Evolutionary conservation across 2,329 filamentous ascomycete genomes (phyloP).

Genomic region (Golovinomyces cichoracearum): DNA sequence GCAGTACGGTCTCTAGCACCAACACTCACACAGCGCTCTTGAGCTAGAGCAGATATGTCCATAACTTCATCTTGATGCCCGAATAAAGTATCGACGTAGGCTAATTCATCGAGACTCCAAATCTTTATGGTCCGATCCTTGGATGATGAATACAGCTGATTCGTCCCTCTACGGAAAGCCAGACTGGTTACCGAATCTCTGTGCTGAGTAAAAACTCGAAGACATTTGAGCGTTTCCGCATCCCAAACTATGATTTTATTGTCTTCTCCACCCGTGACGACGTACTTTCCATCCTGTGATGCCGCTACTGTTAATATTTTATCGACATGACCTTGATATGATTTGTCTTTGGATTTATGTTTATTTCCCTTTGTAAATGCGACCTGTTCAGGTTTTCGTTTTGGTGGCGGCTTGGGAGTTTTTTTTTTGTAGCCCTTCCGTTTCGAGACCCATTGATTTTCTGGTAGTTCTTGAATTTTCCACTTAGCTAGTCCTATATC

Average conservation of each 20-base stretch:
- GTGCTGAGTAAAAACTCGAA: slow-evolving; percentile 75
- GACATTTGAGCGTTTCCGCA: slow-evolving; percentile 46
- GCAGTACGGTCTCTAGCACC: slow-evolving; percentile 79
- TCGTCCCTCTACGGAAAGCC: slow-evolving; percentile 63
- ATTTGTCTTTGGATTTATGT: slow-evolving; percentile 32
- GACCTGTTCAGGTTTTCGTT: slow-evolving; percentile 35
- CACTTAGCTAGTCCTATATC: slow-evolving; percentile 72
- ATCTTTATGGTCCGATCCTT: slow-evolving; percentile 86
- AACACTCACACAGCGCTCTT: slow-evolving; percentile 75
- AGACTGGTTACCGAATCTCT: slow-evolving; percentile 66
- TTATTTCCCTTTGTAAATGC: slow-evolving; percentile 35
- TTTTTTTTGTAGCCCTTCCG: slow-evolving; percentile 27
- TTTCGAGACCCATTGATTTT: slow-evolving; percentile 31
- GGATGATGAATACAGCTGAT: slow-evolving; percentile 77
- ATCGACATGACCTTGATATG: slow-evolving; percentile 52
- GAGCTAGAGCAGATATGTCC: slow-evolving; percentile 55
- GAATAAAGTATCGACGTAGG: slow-evolving; percentile 87
- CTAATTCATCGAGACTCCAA: slow-evolving; percentile 75
- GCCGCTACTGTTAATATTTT: slow-evolving; percentile 64
- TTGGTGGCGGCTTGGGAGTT: slow-evolving; percentile 31
- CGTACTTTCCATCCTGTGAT: slow-evolving; percentile 67
- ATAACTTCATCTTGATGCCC: slow-evolving; percentile 83
- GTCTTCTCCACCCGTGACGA: slow-evolving; percentile 74
- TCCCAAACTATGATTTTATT: slow-evolving; percentile 72
- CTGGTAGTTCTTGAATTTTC: slow-evolving; percentile 44